These are phyloP conservation scores for Coriaria nepalensis DNA, from an alignment of 306 rosid species.

Conservation along the genomic window DNA sequence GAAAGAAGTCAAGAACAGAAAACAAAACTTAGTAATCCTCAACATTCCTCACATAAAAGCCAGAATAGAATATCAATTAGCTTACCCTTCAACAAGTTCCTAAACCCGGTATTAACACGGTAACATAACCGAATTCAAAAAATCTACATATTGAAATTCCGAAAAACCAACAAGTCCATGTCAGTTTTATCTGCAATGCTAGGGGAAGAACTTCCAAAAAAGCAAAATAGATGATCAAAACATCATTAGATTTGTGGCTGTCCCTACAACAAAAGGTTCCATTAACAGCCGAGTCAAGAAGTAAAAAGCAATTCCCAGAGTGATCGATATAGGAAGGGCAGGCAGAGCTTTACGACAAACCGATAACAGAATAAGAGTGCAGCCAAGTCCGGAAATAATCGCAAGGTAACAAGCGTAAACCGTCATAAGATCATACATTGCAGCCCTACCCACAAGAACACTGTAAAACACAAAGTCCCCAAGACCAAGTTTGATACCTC, in stretches of 20 bases:
- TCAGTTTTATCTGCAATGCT: neutral
- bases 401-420: conserved; percentile 96
- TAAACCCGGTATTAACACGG: no score
- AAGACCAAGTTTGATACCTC: conserved; percentile 86
- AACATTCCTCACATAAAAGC: no score
- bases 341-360: conserved; percentile 71
- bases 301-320: conserved; percentile 70
- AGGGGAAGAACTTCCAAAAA: no score
- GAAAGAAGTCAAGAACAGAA: no score
- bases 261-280: conserved; percentile 93
- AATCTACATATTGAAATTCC: no score
- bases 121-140: no score
- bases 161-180: neutral
- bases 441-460: conserved; percentile 94
- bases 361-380: conserved; percentile 79
- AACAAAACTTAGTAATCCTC: no score
- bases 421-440: conserved; percentile 96
- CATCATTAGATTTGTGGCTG: conserved; percentile 79
- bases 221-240: conserved; percentile 27
- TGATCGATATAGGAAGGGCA: conserved; percentile 81
- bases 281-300: conserved; percentile 73
- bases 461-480: conserved; percentile 93
- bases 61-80: no score
- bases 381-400: conserved; percentile 75
- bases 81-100: no score